Percentiles rank a stretch among this genome's conserved stretches.
These are phyloP conservation scores for Vitis amurensis DNA, from an alignment of 164 flowering plant genomes.

Conservation along the genomic window DNA sequence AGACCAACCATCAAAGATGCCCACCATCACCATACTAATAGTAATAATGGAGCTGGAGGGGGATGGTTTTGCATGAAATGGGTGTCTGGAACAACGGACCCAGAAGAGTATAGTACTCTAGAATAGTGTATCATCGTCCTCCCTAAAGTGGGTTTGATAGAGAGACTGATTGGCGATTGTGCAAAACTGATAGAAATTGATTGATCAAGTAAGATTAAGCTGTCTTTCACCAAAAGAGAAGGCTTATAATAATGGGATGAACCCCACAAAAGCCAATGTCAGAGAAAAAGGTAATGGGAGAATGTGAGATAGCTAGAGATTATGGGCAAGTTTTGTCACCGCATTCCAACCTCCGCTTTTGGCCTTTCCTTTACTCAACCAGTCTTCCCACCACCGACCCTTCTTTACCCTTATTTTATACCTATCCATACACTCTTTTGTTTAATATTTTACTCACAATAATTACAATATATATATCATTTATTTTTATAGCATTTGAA, in stretches of 20 bases:
- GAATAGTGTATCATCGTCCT: too few relatives aligned
- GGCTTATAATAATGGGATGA: not conserved
- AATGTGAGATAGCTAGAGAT: not conserved
- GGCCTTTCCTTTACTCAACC: not conserved
- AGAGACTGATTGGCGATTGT: not conserved
- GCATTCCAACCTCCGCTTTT: not conserved
- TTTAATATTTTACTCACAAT: too few relatives aligned
- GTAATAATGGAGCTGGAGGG: too few relatives aligned
- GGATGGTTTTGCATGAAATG: too few relatives aligned
- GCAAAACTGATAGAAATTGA: not conserved
- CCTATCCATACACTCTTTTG: too few relatives aligned
- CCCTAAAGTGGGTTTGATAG: not conserved
- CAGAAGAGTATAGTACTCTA: too few relatives aligned
- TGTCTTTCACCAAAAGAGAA: not conserved
- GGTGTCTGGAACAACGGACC: too few relatives aligned
- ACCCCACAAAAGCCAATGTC: not conserved
- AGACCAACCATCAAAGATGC: too few relatives aligned
- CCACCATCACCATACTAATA: too few relatives aligned
- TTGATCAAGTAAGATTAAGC: not conserved
- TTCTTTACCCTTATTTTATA: not conserved
- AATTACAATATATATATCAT: too few relatives aligned
- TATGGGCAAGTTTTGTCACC: conserved; percentile 14
- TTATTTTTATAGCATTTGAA: too few relatives aligned
- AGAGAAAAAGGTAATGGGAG: not conserved
- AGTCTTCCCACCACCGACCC: not conserved